These are phyloP conservation scores for Phaffia australis DNA, from an alignment of 768 basidiomycete species.

Conservation along the genomic window DNA sequence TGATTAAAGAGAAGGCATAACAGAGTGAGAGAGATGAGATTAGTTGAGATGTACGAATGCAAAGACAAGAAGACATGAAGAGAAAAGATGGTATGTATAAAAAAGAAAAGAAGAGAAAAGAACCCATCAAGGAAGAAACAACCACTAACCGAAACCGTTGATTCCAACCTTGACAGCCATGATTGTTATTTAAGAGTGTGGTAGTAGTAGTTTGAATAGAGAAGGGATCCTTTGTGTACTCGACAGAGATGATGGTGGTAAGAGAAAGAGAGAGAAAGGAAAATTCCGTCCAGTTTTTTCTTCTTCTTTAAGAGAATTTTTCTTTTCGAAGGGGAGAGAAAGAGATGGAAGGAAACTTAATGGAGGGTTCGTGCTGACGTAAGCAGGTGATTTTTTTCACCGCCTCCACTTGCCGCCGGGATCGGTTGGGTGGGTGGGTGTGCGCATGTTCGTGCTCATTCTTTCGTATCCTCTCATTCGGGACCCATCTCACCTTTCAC, in stretches of 20 bases:
- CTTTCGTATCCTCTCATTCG: no score
- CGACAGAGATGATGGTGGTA: constrained; percentile 1
- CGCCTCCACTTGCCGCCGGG: no score
- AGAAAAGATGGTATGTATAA: neutral
- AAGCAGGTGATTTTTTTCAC: no score
- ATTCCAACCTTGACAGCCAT: constrained; percentile 79
- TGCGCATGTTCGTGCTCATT: no score
- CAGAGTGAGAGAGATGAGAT: neutral
- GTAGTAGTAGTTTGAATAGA: constrained; percentile 10
- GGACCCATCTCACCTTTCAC: no score
- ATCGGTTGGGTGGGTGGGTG: no score
- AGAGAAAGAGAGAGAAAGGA: constrained; percentile 4
- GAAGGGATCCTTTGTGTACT: neutral
- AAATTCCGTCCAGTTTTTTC: no score
- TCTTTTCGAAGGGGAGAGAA: no score
- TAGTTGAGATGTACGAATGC: neutral
- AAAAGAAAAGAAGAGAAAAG: constrained; percentile 6
- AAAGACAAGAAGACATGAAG: constrained; percentile 18
- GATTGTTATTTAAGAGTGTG: neutral
- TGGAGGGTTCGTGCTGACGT: no score
- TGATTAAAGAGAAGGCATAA: constrained; percentile 33
- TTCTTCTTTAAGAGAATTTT: no score
- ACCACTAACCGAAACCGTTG: constrained; percentile 62
- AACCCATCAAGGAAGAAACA: constrained; percentile 6
- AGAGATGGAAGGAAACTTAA: no score